These are phyloP conservation scores for Thermomucor indicae-seudaticae DNA, from an alignment of 371 early-diverging fungal genomes.

Conservation along the genomic window DNA sequence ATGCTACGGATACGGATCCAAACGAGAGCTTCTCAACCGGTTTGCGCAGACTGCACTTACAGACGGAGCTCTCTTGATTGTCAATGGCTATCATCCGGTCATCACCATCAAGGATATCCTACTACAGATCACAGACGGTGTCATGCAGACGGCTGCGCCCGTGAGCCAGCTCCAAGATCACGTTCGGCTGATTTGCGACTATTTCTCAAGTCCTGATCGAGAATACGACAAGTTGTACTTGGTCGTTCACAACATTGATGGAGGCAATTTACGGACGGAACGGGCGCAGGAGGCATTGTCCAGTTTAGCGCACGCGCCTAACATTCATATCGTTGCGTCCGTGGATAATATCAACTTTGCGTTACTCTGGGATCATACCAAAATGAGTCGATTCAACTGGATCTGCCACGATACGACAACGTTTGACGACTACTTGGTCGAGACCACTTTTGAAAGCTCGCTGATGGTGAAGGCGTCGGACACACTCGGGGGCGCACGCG, in stretches of 20 bases:
- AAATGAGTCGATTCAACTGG: constrained; percentile 70
- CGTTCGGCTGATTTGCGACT: constrained; percentile 54
- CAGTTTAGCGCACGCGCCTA: constrained; percentile 59
- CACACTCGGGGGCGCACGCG: constrained; percentile 55
- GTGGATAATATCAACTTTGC: constrained; percentile 90
- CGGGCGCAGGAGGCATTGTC: constrained; percentile 63
- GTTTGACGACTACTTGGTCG: constrained; percentile 72
- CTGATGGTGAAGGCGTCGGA: constrained; percentile 58
- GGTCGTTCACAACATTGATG: constrained; percentile 91
- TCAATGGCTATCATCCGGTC: constrained; percentile 86
- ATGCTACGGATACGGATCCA: constrained; percentile 91
- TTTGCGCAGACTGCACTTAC: constrained; percentile 60
- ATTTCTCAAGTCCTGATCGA: constrained; percentile 52
- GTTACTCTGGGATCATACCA: constrained; percentile 81
- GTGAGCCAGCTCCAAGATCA: constrained; percentile 61
- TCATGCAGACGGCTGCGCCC: constrained; percentile 34
- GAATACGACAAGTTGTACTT: constrained; percentile 59
- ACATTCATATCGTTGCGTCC: constrained; percentile 78
- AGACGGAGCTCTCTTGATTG: constrained; percentile 66
- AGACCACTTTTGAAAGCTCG: constrained; percentile 81
- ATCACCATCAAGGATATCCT: constrained; percentile 70
- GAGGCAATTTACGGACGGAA: constrained; percentile 72
- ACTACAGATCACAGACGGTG: constrained; percentile 51
- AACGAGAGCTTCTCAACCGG: constrained; percentile 65
- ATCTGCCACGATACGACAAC: constrained; percentile 91